phyloP scores from a whole-genome alignment of 805 yeast species.

The Clavispora fructus region DNA sequence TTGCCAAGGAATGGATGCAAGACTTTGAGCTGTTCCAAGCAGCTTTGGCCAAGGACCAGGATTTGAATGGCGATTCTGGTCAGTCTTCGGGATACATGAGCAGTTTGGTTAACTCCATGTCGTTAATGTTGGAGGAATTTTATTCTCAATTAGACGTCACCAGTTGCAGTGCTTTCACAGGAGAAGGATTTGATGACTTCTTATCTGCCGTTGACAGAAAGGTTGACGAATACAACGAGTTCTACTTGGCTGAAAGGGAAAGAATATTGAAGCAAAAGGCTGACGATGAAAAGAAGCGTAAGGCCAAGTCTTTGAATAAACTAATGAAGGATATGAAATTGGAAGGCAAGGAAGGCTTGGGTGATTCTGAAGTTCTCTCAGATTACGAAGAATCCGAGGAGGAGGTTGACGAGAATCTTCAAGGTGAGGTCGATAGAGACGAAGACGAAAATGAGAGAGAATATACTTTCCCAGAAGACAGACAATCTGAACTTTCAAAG shows the following conservation, averaged over 20 bases:
- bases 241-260: conserved; percentile 82
- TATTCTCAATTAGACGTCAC: conserved; percentile 89
- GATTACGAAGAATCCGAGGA: conserved; percentile 45
- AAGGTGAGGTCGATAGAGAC: conserved; percentile 45
- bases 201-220: conserved; percentile 78
- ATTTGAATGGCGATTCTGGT: conserved; percentile 55
- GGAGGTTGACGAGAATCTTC: conserved; percentile 44
- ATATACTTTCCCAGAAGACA: conserved; percentile 65
- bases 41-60: conserved; percentile 66
- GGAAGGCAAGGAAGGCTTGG: conserved; percentile 13
- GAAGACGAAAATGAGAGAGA: conserved; percentile 50
- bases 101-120: conserved; percentile 89
- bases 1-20: conserved; percentile 95
- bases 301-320: conserved; percentile 63
- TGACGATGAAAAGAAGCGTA: conserved; percentile 64
- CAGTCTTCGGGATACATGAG: conserved; percentile 87
- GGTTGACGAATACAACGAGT: conserved; percentile 80
- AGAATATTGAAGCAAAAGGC: conserved; percentile 70
- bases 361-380: conserved; percentile 45
- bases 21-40: conserved; percentile 90
- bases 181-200: conserved; percentile 91
- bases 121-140: conserved; percentile 92
- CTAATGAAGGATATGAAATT: conserved; percentile 87
- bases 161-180: conserved; percentile 89
- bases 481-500: conserved; percentile 53